Conservation (phyloP, 345 rosid genomes). For the Lenwebbia sp. region DNA sequence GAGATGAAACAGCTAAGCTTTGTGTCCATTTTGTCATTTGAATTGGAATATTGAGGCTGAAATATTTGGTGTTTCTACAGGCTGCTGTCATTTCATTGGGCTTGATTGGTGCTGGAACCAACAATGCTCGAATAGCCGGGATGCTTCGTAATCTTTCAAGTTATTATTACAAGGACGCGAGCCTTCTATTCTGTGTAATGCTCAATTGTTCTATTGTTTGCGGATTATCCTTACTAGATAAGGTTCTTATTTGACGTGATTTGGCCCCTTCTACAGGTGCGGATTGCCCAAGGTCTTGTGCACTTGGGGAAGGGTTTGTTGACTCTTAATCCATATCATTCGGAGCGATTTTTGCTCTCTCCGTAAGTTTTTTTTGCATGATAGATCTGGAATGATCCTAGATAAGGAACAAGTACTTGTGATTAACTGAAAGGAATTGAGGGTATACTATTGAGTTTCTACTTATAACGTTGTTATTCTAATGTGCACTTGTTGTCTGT, state of each 20-base stretch:
- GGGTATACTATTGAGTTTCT: neutral
- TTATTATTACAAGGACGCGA: constrained; percentile 88
- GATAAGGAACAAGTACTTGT: neutral
- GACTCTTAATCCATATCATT: constrained; percentile 88
- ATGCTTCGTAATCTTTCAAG: constrained; percentile 96
- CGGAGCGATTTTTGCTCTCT: constrained; percentile 76
- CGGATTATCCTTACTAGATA: neutral
- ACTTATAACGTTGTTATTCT: neutral
- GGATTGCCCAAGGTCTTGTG: constrained; percentile 91
- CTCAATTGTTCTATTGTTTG: neutral
- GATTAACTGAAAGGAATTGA: neutral
- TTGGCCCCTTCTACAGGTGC: constrained; percentile 40
- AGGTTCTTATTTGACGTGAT: neutral
- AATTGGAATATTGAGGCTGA: neutral
- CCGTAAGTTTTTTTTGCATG: constrained; percentile 44
- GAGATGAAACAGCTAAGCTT: constrained; percentile 10
- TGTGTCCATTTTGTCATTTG: neutral
- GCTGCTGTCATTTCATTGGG: constrained; percentile 88
- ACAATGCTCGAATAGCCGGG: constrained; percentile 91
- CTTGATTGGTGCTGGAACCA: constrained; percentile 94
- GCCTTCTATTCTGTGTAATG: constrained; percentile 85
- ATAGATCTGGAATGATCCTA: neutral
- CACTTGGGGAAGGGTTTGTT: constrained; percentile 92
- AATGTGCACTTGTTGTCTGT: neutral
- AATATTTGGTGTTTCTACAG: constrained; percentile 24